Evolutionary conservation across 225 moss, liverwort and hornwort genomes (phyloP).

Genomic region (Takakia lepidozioides): DNA sequence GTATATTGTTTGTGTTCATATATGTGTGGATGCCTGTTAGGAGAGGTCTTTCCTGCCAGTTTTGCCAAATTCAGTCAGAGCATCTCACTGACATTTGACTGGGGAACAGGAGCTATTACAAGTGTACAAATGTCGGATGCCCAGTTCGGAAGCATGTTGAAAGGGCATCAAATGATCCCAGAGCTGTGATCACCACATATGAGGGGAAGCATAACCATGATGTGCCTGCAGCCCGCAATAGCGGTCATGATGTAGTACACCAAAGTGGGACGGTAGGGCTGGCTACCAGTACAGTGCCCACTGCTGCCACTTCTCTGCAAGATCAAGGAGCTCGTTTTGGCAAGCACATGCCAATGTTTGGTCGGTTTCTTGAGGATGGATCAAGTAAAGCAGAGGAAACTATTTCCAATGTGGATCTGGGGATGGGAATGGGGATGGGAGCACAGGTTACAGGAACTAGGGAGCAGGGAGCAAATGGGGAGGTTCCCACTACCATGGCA

Average conservation of each 20-base stretch:
- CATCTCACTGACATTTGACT: too few relatives aligned
- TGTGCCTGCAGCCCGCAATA: slow-evolving; percentile 86
- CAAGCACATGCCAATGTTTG: slow-evolving; percentile 46
- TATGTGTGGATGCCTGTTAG: slow-evolving; percentile 1
- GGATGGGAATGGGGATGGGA: slow-evolving; percentile 72
- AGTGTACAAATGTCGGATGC: slow-evolving; percentile 84
- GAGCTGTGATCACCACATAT: slow-evolving; percentile 94
- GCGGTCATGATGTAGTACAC: slow-evolving; percentile 74
- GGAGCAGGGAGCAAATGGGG: slow-evolving; percentile 27
- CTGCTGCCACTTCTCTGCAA: slow-evolving; percentile 30
- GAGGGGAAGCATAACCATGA: slow-evolving; percentile 99
- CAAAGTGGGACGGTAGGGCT: slow-evolving; percentile 40
- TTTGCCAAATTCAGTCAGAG: too few relatives aligned
- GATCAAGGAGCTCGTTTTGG: slow-evolving; percentile 60
- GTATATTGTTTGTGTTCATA: slow-evolving; percentile 4
- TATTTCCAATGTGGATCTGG: slow-evolving; percentile 63
- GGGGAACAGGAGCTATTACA: slow-evolving; percentile 98
- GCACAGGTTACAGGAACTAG: slow-evolving; percentile 39
- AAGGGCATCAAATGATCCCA: slow-evolving; percentile 86
- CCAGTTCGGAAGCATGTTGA: slow-evolving; percentile 98
- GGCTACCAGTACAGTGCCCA: too few relatives aligned
- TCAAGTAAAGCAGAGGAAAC: slow-evolving; percentile 29
- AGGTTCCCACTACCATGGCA: slow-evolving; percentile 41
- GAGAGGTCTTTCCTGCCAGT: too few relatives aligned
- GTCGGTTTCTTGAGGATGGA: slow-evolving; percentile 56